Base-by-base conservation (phyloP, 495 filamentous ascomycete species). In the Chaetomium cochliodes region DNA sequence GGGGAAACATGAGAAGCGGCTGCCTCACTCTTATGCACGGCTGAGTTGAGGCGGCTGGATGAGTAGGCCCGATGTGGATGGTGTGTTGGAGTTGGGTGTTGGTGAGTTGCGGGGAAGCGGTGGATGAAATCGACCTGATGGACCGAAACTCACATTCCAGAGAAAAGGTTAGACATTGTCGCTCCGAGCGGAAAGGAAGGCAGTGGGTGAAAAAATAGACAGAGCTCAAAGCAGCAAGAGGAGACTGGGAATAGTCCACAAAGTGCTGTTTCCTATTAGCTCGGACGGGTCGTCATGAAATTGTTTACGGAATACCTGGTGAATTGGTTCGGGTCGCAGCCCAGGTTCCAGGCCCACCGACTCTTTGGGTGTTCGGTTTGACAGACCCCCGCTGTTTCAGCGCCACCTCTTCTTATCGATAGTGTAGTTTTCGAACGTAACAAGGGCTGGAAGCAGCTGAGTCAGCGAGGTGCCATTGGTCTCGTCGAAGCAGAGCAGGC, bases 101-200 rank as follows among this genome's bases (percentile, higher is more conserved):
- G 41, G 57, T 56, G 65, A 51, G 49, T 44, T 60, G 58, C 51
- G 51, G 44, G 57, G 46, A 69, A 69, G 53, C 42, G 44, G 53
- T 68, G 56, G 44, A 30, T 63, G 67, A 28, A 55, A 65, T 23
- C 58, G 23, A 59, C 37, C 15, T 28, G 58, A 65, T 23, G 60
- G 23, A 59, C 37, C 15, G 58, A 57, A 60, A 89, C 88, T 83
- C 84, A 91, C 89, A 92, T 89, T 77, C 88, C 89, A 78, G 88
- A 89, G 69, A 92, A 89, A 74, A 91, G 84, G 74, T 86, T 89
- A 65, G 88, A 87, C 89, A 92, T 92, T 62, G 72, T 83, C 73
- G 67, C 30, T 30, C 47, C 46, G 25, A 58, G 58, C 16, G 18
- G 20, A 60, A 8, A 41, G 46, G 54, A 30, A 53, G 20, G 16